Evolutionary conservation across 345 rosid species (phyloP).

Genomic region (Gossypium longicalyx): DNA sequence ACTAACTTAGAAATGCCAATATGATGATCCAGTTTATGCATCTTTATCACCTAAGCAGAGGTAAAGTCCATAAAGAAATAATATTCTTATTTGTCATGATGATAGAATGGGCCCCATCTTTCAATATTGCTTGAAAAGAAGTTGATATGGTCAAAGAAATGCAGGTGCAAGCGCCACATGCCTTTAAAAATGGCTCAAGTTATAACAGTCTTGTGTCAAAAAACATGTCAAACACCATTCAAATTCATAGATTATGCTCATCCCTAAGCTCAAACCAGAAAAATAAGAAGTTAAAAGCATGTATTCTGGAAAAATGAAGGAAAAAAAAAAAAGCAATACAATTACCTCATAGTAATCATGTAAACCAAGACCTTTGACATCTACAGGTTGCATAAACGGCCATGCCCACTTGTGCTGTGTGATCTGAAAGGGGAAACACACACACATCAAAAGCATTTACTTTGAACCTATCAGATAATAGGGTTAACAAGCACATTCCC

Average conservation of each 20-base stretch:
- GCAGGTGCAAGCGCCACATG: not conserved
- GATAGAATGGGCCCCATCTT: not conserved
- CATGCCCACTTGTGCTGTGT: constrained; percentile 84
- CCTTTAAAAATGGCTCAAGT: not conserved
- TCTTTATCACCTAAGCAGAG: not conserved
- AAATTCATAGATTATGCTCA: not conserved
- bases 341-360: constrained; percentile 77
- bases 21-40: not conserved
- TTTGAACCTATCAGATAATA: not conserved
- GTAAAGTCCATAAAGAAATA: no score
- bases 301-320: not conserved
- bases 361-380: constrained; percentile 76
- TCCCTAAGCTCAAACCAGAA: not conserved
- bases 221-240: not conserved
- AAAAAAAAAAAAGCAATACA: not conserved
- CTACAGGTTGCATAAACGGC: constrained; percentile 92
- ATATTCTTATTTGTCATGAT: no score
- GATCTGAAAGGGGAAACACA: constrained; percentile 39
- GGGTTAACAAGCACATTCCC: not conserved
- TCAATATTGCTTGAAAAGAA: not conserved
- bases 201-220: not conserved
- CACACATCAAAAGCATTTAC: not conserved
- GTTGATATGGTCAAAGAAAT: not conserved
- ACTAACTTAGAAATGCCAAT: not conserved
- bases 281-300: not conserved